Evolutionary conservation across 768 basidiomycete genomes (phyloP).

Genomic region (Tricholoma sp.): DNA sequence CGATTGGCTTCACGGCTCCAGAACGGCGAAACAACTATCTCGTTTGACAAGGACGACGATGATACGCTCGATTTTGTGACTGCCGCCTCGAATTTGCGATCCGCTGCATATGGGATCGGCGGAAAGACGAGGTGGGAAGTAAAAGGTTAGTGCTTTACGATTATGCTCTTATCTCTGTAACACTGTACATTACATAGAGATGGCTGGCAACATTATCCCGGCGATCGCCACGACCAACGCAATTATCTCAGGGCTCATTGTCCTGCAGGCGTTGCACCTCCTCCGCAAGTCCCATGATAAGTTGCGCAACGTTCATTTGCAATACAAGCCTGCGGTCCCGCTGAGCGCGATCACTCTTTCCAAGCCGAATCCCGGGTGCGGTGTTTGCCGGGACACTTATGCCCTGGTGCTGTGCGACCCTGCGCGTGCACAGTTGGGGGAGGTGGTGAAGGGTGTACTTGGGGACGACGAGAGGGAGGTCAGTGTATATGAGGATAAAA

Average conservation of each 20-base stretch:
- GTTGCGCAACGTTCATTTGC: constrained; percentile 72
- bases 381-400: constrained; percentile 85
- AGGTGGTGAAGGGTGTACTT: constrained; percentile 66
- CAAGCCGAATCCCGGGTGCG: constrained; percentile 72
- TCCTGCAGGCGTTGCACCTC: constrained; percentile 85
- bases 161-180: neutral
- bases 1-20: constrained; percentile 67
- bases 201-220: constrained; percentile 99
- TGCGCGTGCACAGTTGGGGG: constrained; percentile 58
- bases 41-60: constrained; percentile 98
- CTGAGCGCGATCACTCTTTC: constrained; percentile 64
- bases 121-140: constrained; percentile 94
- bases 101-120: constrained; percentile 83
- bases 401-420: constrained; percentile 70
- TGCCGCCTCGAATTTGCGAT: constrained; percentile 88
- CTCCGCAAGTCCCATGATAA: constrained; percentile 58
- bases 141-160: constrained; percentile 56
- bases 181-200: constrained; percentile 49
- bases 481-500: constrained; percentile 81
- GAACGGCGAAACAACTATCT: constrained; percentile 63
- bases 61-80: constrained; percentile 97
- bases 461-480: constrained; percentile 58
- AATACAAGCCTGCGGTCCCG: constrained; percentile 75
- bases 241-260: constrained; percentile 91
- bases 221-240: constrained; percentile 99